Percentiles rank a stretch among this genome's conserved stretches.
These are phyloP conservation scores for Saccharomycopsis fodiens DNA, from an alignment of 805 yeast genomes.

Conservation along the genomic window DNA sequence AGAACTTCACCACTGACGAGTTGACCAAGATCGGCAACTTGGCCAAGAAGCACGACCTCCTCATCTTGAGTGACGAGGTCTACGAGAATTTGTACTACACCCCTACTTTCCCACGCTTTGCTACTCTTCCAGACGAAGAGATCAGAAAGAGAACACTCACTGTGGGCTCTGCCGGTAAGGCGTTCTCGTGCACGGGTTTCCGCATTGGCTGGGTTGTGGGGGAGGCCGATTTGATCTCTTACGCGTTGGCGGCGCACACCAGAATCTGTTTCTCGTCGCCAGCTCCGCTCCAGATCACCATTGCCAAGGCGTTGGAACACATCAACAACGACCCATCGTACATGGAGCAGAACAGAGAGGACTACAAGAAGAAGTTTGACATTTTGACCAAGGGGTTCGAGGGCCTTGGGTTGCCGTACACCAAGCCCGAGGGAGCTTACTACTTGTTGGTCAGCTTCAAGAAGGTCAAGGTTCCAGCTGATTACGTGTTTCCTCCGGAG, in stretches of 20 bases:
- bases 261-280: constrained; percentile 90
- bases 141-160: constrained; percentile 72
- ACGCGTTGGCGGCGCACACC: constrained; percentile 84
- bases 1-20: constrained; percentile 73
- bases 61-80: constrained; percentile 88
- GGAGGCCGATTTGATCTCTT: constrained; percentile 69
- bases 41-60: constrained; percentile 77
- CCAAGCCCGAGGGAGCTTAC: constrained; percentile 89
- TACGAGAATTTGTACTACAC: constrained; percentile 83
- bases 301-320: constrained; percentile 59
- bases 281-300: constrained; percentile 88
- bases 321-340: constrained; percentile 46
- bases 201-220: constrained; percentile 96
- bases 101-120: constrained; percentile 68
- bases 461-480: constrained; percentile 70
- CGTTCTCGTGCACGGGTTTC: constrained; percentile 99
- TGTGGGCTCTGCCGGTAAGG: constrained; percentile 95
- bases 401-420: constrained; percentile 81
- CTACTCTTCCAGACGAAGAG: constrained; percentile 66
- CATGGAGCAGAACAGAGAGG: constrained; percentile 60
- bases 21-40: constrained; percentile 66
- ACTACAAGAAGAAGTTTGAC: constrained; percentile 64
- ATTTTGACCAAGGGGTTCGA: constrained; percentile 75
- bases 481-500: constrained; percentile 64
- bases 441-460: constrained; percentile 83